Evolutionary conservation across 306 rosid species (phyloP), one percentile per base, ranked within the genome.

Genomic region (Purshia tridentata): DNA sequence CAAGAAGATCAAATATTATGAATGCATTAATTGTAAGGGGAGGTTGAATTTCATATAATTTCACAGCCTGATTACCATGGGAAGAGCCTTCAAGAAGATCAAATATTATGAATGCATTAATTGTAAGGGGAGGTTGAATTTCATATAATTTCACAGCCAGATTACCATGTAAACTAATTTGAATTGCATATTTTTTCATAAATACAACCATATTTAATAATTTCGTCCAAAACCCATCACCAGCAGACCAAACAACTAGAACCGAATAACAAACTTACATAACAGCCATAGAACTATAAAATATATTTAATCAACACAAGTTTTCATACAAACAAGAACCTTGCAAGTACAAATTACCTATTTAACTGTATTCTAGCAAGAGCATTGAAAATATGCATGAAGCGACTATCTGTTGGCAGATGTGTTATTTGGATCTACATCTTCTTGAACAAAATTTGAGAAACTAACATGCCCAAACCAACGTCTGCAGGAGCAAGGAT

Each of bases 401-500:
- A 65, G 65, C 77, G 81, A 72, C 72, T 58, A 67, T 45, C 53
- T 39, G 71, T 75, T 35, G 35, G 40, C 84, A 73, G 64, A 42
- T 39, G 5, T 39, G 23, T 20, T 37, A 48, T 7, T 72, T 19
- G 51, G 45, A 18, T 69, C 73, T 51, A 37, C 8, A 47, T 23
- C 75, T 71, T 67, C 56, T 14, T 44, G 55, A 57, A 19, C 20
- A 14, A 61, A 74, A 69, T 49, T 61, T 80, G 19, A 48, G 55
- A 71, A 77, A 19, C 62, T 39, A 40, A 70, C 60, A 47, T 22
- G 58, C 61, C 29, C 61, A 61, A 75, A 20, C 81, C 67, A 73
- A 66, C 67, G 50, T 76, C 83, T 20, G 60, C 65, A 52, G 41
- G 57, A 77, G 80, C 78, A 39, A 69, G 62, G 47, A 64, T 80